phyloP scores from a whole-genome alignment of 2,329 filamentous ascomycete genomes.

The Pseudopyrenochaeta lycopersici region DNA sequence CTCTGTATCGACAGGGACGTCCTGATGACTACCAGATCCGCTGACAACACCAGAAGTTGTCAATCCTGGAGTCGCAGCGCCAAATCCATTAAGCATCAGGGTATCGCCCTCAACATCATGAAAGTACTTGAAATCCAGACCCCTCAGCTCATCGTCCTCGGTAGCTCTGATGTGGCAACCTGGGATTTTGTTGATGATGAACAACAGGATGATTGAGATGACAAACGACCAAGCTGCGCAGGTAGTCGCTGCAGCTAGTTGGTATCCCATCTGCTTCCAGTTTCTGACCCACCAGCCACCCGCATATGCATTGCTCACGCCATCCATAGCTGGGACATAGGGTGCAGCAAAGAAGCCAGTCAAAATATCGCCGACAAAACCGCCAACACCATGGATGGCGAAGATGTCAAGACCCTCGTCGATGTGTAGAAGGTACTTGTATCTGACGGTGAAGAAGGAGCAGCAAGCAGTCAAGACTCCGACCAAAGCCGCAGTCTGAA shows the following conservation, averaged over 20 bases:
- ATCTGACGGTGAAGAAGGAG: slow-evolving; percentile 57
- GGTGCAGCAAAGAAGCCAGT: slow-evolving; percentile 66
- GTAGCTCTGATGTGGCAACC: slow-evolving; percentile 64
- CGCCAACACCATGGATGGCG: slow-evolving; percentile 68
- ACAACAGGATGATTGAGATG: slow-evolving; percentile 62
- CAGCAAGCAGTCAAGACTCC: slow-evolving; percentile 61
- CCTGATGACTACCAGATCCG: slow-evolving; percentile 27
- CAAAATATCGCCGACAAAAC: slow-evolving; percentile 64
- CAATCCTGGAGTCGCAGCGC: slow-evolving; percentile 17
- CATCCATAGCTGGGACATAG: slow-evolving; percentile 62
- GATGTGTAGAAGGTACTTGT: slow-evolving; percentile 62
- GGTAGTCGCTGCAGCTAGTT: slow-evolving; percentile 66
- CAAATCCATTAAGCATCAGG: slow-evolving; percentile 32
- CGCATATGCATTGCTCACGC: slow-evolving; percentile 55
- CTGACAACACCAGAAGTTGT: slow-evolving; percentile 15
- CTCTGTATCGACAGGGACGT: slow-evolving; percentile 23
- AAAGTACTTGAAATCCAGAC: slow-evolving; percentile 63
- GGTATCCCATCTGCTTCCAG: slow-evolving; percentile 65
- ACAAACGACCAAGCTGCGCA: slow-evolving; percentile 65
- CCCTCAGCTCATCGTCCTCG: slow-evolving; percentile 64
- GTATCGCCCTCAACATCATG: slow-evolving; percentile 43
- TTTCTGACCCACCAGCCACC: slow-evolving; percentile 63
- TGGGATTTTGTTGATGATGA: slow-evolving; percentile 66
- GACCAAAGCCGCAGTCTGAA: slow-evolving; percentile 62
- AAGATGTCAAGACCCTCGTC: slow-evolving; percentile 70